These are phyloP conservation scores for Paecilomyces formosus DNA, from an alignment of 2,329 filamentous ascomycete species.

Conservation along the genomic window DNA sequence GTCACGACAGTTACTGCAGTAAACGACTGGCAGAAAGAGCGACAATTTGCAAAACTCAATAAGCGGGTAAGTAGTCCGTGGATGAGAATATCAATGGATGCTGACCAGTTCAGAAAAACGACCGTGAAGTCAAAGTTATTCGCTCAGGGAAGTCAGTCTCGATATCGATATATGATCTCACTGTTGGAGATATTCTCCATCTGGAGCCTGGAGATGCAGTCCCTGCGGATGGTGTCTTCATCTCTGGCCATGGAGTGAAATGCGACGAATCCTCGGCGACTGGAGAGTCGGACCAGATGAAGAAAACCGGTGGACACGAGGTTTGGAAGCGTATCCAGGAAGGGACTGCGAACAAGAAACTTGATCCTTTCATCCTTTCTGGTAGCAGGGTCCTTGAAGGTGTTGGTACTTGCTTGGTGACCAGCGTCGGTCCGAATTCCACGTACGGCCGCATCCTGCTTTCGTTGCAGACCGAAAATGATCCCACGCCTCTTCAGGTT, in stretches of 20 bases:
- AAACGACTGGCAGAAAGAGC: constrained; percentile 63
- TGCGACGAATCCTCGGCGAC: constrained; percentile 60
- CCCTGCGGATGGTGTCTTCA: constrained; percentile 55
- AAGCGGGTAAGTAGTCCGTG: constrained; percentile 26
- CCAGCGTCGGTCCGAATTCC: constrained; percentile 65
- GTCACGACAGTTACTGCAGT: constrained; percentile 56
- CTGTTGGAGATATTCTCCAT: constrained; percentile 58
- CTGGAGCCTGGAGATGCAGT: constrained; percentile 59
- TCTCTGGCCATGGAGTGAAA: constrained; percentile 49
- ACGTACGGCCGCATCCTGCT: constrained; percentile 70
- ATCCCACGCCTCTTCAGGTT: constrained; percentile 68
- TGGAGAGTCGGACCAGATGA: constrained; percentile 60
- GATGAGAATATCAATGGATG: not conserved
- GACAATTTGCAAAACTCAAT: constrained; percentile 58
- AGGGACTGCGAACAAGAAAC: constrained; percentile 45
- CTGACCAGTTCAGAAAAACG: constrained; percentile 51
- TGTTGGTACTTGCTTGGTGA: constrained; percentile 66
- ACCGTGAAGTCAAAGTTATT: constrained; percentile 58
- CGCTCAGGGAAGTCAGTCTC: constrained; percentile 56
- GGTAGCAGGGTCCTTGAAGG: constrained; percentile 72
- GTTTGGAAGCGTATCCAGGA: constrained; percentile 51
- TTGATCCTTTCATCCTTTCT: constrained; percentile 72
- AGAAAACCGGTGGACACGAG: constrained; percentile 55
- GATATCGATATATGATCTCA: constrained; percentile 55
- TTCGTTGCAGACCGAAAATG: constrained; percentile 64